Conservation (phyloP, 352 stramenopile genomes). For the Globisporangium canariense region DNA sequence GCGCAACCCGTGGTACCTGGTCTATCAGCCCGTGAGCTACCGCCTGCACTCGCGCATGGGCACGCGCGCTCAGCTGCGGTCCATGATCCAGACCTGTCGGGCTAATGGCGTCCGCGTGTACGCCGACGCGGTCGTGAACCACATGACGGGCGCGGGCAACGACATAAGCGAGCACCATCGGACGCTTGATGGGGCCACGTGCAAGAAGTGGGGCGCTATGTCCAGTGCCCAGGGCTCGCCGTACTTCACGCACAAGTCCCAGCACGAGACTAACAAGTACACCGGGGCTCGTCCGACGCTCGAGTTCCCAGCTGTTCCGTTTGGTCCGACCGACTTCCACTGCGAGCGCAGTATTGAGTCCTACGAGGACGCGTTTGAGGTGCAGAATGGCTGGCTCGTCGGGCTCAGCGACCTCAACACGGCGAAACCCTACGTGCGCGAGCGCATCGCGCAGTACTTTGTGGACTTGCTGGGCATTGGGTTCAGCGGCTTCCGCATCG, state of each 20-base stretch:
- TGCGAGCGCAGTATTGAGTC: slow-evolving; percentile 1
- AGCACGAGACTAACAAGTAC: slow-evolving; percentile 38
- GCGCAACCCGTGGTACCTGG: slow-evolving; percentile 68
- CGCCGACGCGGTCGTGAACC: slow-evolving; percentile 56
- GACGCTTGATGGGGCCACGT: slow-evolving; percentile 16
- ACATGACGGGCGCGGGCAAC: slow-evolving; percentile 50
- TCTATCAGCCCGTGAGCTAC: slow-evolving; percentile 67
- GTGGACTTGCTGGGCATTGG: slow-evolving; percentile 66
- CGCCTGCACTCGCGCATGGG: slow-evolving; percentile 55
- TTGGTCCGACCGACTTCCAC: slow-evolving; percentile 29
- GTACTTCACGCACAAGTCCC: slow-evolving; percentile 41
- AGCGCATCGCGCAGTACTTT: slow-evolving; percentile 71
- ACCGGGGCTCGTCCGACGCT: slow-evolving; percentile 41
- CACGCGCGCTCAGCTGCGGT: slow-evolving; percentile 39
- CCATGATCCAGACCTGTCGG: slow-evolving; percentile 67
- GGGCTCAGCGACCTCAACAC: slow-evolving; percentile 37
- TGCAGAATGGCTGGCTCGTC: slow-evolving; percentile 5
- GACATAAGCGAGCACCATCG: slow-evolving; percentile 38
- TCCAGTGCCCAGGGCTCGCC: slow-evolving; percentile 35
- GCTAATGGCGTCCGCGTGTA: slow-evolving; percentile 61
- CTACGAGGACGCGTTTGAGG: background rate
- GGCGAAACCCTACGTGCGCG: slow-evolving; percentile 47
- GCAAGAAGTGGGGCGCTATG: slow-evolving; percentile 33
- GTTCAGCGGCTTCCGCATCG: slow-evolving; percentile 63
- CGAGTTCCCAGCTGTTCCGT: slow-evolving; percentile 63